Evolutionary conservation across 306 rosid genomes (phyloP), one percentile per base, ranked within the genome.

Genomic region (Acacia acuminata): DNA sequence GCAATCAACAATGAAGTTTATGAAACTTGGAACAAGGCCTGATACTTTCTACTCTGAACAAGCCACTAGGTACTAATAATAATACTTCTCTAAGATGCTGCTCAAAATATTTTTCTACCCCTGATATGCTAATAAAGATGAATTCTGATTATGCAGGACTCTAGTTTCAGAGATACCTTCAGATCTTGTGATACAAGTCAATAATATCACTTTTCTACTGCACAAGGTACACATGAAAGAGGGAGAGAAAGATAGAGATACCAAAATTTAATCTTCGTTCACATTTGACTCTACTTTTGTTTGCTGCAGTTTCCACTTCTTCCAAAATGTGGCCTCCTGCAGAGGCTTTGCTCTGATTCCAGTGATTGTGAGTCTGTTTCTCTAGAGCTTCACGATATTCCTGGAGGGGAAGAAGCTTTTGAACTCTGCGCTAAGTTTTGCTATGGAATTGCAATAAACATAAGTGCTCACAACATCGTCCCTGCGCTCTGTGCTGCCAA

Each of bases 11-110:
- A 96, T 96, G 99, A 96, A 96, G 97, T 96, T 91, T 84, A 94
- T 96, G 99, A 96, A 96, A 91, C 88, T 96, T 88, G 99, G 99
- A 75, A 92, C 94, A 64, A 91, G 92, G 89, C 92, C 92, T 3
- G 98, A 96, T 81, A 94, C 97, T 83, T 96, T 96, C 91, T 86
- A 88, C 84, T 86, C 93, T 13, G 94, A 94, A 89, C 91, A 91
- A 89, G 97, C 98, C 75, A 91, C 94, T 76, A 96, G 99, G 99
- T 94, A 87, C 68, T 75, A 76, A 60, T n/a, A 72, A 47, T 38
- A 7, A 78, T 38, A 51, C 69, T 66, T 56, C 48, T 66, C 70
- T 53, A 45, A 68, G 58, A 78, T 44, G 44, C 64, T 24, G n/a
- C 32, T 25, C 43, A 58, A 66, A 81, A 71, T 25, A 38, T 51